phyloP scores from a whole-genome alignment of 2,329 filamentous ascomycete genomes.

The Metarhizium album region DNA sequence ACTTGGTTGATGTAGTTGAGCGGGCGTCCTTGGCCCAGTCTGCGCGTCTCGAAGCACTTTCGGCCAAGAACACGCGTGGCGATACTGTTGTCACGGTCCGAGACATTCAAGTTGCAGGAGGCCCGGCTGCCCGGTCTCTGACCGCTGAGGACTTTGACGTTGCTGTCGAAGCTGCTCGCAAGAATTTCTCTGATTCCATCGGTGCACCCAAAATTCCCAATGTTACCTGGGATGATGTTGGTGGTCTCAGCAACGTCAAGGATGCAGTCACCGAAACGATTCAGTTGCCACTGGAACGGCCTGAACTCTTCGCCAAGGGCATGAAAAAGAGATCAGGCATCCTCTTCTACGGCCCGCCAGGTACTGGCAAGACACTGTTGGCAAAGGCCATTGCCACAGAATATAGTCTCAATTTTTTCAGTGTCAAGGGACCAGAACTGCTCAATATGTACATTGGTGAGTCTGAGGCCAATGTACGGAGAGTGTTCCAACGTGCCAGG shows the following conservation, averaged over 20 bases:
- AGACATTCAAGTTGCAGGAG: conserved; percentile 83
- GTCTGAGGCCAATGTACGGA: conserved; percentile 81
- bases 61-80: conserved; percentile 31
- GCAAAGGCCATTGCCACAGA: conserved; percentile 91
- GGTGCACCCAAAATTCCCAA: conserved; percentile 97
- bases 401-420: conserved; percentile 91
- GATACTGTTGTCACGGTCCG: conserved; percentile 49
- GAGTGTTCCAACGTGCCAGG: conserved; percentile 77
- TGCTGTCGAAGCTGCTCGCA: conserved; percentile 90
- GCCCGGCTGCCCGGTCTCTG: conserved; percentile 65
- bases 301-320: conserved; percentile 89
- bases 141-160: conserved; percentile 77
- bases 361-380: conserved; percentile 84
- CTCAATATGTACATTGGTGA: conserved; percentile 97
- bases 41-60: conserved; percentile 64
- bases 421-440: conserved; percentile 81
- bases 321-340: conserved; percentile 98
- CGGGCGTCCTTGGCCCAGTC: conserved; percentile 70
- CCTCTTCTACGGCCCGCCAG: conserved; percentile 82
- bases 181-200: conserved; percentile 96
- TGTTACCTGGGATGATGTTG: conserved; percentile 92
- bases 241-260: conserved; percentile 86
- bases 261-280: conserved; percentile 97
- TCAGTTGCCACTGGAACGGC: conserved; percentile 79
- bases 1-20: conserved; percentile 89